phyloP scores from a whole-genome alignment of 257 asterid genomes.

The Buddleja alternifolia region DNA sequence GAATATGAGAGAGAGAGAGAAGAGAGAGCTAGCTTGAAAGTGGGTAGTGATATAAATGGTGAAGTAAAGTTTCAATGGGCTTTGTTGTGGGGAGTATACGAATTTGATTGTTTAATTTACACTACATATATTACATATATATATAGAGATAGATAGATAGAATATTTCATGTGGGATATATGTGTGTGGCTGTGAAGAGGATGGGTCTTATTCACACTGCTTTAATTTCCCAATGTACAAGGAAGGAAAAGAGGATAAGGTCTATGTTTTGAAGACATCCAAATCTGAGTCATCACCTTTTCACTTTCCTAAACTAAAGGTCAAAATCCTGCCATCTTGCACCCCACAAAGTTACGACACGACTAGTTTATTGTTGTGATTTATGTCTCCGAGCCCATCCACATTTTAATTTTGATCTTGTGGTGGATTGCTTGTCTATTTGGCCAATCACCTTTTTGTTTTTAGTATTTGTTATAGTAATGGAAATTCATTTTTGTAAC shows the following conservation, averaged over 20 bases:
- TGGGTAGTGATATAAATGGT: neutral
- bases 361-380: neutral
- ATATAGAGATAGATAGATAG: neutral
- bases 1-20: neutral
- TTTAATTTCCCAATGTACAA: conserved; percentile 26
- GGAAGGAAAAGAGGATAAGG: conserved; percentile 41
- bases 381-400: too few species aligned
- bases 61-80: neutral
- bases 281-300: conserved; percentile 56
- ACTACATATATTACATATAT: neutral
- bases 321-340: conserved; percentile 30
- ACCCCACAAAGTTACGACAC: conserved; percentile 39
- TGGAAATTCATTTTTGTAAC: too few species aligned
- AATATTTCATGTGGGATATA: neutral
- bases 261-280: conserved; percentile 44
- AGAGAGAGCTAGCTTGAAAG: neutral
- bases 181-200: conserved; percentile 35
- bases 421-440: too few species aligned
- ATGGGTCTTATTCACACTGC: conserved; percentile 28
- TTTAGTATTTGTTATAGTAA: too few species aligned
- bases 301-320: conserved; percentile 27
- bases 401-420: too few species aligned
- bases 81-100: neutral
- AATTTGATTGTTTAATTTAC: neutral
- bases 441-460: too few species aligned